Base-by-base conservation (phyloP, 2,329 filamentous ascomycete species). In the Cytospora piceae region DNA sequence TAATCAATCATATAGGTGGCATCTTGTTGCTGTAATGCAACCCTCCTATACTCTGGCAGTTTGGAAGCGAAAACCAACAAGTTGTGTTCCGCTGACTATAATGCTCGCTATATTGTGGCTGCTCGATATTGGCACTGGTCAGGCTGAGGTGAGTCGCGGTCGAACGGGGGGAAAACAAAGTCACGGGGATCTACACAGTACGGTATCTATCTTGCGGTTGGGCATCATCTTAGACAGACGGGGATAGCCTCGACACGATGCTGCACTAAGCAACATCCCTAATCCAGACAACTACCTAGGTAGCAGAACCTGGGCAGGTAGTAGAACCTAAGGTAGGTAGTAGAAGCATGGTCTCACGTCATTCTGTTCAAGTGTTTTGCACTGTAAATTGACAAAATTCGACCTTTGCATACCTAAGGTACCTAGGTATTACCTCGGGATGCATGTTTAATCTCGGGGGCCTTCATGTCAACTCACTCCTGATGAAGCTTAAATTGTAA, bases 401-500 rank as follows among this genome's bases (percentile, higher is more conserved):
- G 11, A 34, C 32, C 32, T 34, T 34, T 34, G 8, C 32, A 34
- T 6, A 12, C 31, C 9, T 32, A 32, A 32, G 9, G 31, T 32
- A 32, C 31, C 31, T 32, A 32, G 31, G 32, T 34, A 46, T 5
- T 22, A 46, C 7, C 8, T 42, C 39, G 20, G 46, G 4, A 22
- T 49, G n/a, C 12, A 22, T n/a, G n/a, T 12, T n/a, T 5, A 22
- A 24, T 49, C 17, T 49, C n/a, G n/a, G 9, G 46, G 8, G 20
- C 39, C 22, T 20, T 4, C n/a, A 49, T 24, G n/a, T 24, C 46
- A 49, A 49, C 46, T 49, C 12, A 24, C 24, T 49, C 22, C 46
- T 49, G 9, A 49, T 49, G 22, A 49, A 49, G n/a, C 46, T 49
- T 49, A 49, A 49, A 24, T 14, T 49, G 46, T 49, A 49, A 49